phyloP scores from a whole-genome alignment of 2,329 filamentous ascomycete species.

The Teratosphaeria gauchensis region DNA sequence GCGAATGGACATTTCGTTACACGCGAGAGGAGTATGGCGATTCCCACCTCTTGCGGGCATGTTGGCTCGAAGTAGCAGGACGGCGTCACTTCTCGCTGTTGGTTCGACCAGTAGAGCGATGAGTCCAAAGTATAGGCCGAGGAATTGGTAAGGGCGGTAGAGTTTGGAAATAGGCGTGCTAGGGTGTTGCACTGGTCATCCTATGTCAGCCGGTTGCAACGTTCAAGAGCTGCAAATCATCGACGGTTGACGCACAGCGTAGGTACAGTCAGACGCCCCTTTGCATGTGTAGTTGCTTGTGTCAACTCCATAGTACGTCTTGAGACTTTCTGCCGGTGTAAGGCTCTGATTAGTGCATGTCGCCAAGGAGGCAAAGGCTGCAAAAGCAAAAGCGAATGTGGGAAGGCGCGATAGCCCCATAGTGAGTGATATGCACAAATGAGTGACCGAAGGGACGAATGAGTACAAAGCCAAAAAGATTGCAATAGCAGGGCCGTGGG shows the following conservation, averaged over 20 bases:
- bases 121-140: not conserved
- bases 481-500: not conserved
- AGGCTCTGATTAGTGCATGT: not conserved
- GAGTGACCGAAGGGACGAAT: not conserved
- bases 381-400: not conserved
- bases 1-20: constrained; percentile 16
- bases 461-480: not conserved
- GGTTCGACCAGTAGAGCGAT: constrained; percentile 7
- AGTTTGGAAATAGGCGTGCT: not conserved
- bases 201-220: not conserved
- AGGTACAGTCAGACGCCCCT: not conserved
- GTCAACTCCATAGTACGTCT: not conserved
- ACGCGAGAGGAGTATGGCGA: not conserved
- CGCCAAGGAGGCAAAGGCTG: not conserved
- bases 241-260: not conserved
- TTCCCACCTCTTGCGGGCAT: not conserved
- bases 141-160: not conserved
- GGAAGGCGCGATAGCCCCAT: not conserved
- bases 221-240: not conserved
- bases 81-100: constrained; percentile 7
- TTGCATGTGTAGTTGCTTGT: not conserved
- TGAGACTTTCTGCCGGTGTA: not conserved
- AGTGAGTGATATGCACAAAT: not conserved
- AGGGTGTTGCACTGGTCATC: not conserved
- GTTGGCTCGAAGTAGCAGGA: constrained; percentile 10